A percentile compares a stretch with the other conserved stretches of the same genome.
These are phyloP conservation scores for Saccharomyces jurei DNA, from an alignment of 805 yeast species.

Conservation along the genomic window DNA sequence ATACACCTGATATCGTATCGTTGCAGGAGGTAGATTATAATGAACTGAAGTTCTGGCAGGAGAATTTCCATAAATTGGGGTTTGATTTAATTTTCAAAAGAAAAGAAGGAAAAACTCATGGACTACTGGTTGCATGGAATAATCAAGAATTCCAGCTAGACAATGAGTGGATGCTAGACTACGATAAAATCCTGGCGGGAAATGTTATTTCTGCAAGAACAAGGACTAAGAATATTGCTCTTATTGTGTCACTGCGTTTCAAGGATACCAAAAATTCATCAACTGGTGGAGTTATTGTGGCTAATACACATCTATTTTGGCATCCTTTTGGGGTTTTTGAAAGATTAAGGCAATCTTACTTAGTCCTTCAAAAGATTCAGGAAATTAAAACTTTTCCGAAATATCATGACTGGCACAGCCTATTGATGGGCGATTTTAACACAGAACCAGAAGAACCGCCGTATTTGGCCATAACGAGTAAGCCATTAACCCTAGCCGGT, in stretches of 20 bases:
- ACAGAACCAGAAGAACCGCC: constrained; percentile 82
- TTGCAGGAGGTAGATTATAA: constrained; percentile 76
- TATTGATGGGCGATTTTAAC: constrained; percentile 84
- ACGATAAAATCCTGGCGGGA: constrained; percentile 47
- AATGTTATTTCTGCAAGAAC: constrained; percentile 43
- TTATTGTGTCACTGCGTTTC: constrained; percentile 41
- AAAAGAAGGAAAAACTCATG: constrained; percentile 64
- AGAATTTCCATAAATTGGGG: constrained; percentile 43
- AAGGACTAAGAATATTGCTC: constrained; percentile 60
- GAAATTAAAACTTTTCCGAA: constrained; percentile 38
- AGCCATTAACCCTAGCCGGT: constrained; percentile 45
- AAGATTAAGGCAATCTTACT: constrained; percentile 71
- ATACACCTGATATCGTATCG: constrained; percentile 66
- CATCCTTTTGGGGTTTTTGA: constrained; percentile 90
- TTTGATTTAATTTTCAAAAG: constrained; percentile 46
- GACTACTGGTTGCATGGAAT: constrained; percentile 62
- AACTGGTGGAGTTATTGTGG: constrained; percentile 52
- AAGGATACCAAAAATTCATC: background rate
- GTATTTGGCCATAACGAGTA: constrained; percentile 59
- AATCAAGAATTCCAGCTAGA: constrained; percentile 35
- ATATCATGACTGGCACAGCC: constrained; percentile 35
- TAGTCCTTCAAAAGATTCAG: constrained; percentile 46
- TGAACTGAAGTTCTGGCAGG: constrained; percentile 61
- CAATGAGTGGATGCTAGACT: constrained; percentile 45
- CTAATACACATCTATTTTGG: constrained; percentile 91